phyloP scores from a whole-genome alignment of 441 rosid species.

The Gossypium schwendimanii region DNA sequence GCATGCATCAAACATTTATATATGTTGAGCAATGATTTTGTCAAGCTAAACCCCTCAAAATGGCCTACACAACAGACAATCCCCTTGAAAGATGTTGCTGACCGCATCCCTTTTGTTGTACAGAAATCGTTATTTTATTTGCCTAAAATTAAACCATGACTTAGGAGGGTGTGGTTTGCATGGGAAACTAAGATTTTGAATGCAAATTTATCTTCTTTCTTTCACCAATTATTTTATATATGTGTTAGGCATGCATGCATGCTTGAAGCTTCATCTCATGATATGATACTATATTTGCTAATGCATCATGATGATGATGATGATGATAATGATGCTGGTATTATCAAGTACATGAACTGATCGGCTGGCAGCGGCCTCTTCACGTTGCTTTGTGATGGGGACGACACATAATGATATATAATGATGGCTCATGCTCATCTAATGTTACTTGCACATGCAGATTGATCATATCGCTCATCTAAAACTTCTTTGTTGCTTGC shows the following conservation, averaged over 20 bases:
- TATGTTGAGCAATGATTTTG: constrained; percentile 32
- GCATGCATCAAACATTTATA: constrained; percentile 34
- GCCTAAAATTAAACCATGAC: constrained; percentile 13
- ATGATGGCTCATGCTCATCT: constrained; percentile 1
- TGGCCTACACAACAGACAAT: constrained; percentile 14
- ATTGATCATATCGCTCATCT: constrained; percentile 5
- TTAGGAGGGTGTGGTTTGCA: constrained; percentile 5
- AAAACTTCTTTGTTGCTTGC: background rate
- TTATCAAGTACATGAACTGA: constrained; percentile 22
- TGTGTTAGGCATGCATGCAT: constrained; percentile 13
- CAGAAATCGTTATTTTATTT: background rate
- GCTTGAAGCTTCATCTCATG: constrained; percentile 25
- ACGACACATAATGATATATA: constrained; percentile 17
- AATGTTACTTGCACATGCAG: constrained; percentile 19
- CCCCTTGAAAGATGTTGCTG: constrained; percentile 16
- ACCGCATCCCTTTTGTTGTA: background rate
- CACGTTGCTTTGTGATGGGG: constrained; percentile 21
- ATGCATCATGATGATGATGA: constrained; percentile 15
- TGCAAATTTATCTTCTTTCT: background rate
- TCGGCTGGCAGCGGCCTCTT: constrained; percentile 6
- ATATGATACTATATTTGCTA: background rate
- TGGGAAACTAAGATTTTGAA: background rate
- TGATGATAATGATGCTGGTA: constrained; percentile 32
- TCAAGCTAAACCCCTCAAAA: background rate
- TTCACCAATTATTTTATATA: no score